Conservation (phyloP, 352 stramenopile species). For the Detonula confervacea region DNA sequence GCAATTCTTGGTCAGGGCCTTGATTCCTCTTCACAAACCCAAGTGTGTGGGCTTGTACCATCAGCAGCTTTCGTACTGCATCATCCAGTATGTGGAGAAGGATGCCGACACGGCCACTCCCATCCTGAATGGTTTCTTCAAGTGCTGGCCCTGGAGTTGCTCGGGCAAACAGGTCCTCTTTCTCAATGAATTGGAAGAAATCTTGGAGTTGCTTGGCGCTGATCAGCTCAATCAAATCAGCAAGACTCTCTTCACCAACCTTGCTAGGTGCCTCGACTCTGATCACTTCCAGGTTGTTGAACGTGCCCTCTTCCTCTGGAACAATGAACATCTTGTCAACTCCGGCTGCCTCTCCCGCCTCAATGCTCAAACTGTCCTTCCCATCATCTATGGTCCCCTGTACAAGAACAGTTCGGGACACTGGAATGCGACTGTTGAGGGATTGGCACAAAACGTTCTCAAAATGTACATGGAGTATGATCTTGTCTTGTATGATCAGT, state of each 20-base stretch:
- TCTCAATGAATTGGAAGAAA: slow-evolving; percentile 98
- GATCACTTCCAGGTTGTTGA: slow-evolving; percentile 97
- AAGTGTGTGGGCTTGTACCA: slow-evolving; percentile 97
- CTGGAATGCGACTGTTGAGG: slow-evolving; percentile 97
- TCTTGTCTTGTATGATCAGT: slow-evolving; percentile 91
- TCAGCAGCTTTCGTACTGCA: slow-evolving; percentile 99
- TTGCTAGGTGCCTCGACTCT: slow-evolving; percentile 90
- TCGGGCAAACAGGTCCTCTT: slow-evolving; percentile 95
- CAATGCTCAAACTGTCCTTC: slow-evolving; percentile 92
- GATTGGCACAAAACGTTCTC: slow-evolving; percentile 89
- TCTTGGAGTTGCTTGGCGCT: slow-evolving; percentile 94
- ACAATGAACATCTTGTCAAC: slow-evolving; percentile 97
- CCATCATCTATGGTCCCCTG: slow-evolving; percentile 92
- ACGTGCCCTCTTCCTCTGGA: slow-evolving; percentile 97
- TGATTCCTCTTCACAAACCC: slow-evolving; percentile 99
- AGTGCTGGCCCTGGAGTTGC: slow-evolving; percentile 95
- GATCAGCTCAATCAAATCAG: slow-evolving; percentile 81
- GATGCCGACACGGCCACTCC: slow-evolving; percentile 95
- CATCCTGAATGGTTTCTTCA: slow-evolving; percentile 94
- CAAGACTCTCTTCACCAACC: slow-evolving; percentile 81
- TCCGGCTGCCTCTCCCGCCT: slow-evolving; percentile 93
- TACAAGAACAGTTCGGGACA: slow-evolving; percentile 88
- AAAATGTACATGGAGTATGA: slow-evolving; percentile 97
- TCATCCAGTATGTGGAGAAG: slow-evolving; percentile 99
- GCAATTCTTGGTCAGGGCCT: slow-evolving; percentile 92